Conservation (phyloP, 2,329 filamentous ascomycete genomes). For the Leptographium galeiforme region DNA sequence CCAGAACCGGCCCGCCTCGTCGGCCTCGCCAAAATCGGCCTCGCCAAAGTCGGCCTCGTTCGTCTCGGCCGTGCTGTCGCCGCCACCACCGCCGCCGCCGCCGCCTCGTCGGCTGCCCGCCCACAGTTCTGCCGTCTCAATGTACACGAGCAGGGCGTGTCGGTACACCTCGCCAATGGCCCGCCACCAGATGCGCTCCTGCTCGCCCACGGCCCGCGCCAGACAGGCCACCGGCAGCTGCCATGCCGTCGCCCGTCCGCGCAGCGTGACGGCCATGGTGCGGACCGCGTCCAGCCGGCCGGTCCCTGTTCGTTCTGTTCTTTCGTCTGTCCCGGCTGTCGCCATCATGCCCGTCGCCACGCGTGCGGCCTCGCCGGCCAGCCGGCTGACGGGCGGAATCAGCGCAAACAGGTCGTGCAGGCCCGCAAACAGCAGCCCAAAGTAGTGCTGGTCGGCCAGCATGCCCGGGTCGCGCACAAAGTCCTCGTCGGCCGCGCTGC, state of each 20-base stretch:
- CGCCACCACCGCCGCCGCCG: neutral
- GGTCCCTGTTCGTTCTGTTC: neutral
- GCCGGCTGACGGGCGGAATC: conserved; percentile 7
- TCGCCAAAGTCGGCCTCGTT: neutral
- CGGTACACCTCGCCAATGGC: conserved; percentile 11
- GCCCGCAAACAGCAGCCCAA: conserved; percentile 10
- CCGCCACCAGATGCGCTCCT: conserved; percentile 9
- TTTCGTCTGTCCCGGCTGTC: neutral
- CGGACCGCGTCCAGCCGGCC: neutral
- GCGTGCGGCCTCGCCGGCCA: conserved; percentile 2
- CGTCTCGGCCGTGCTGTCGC: neutral
- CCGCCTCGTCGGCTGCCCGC: neutral
- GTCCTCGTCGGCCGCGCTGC: conserved; percentile 8
- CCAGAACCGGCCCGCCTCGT: neutral
- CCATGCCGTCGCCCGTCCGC: conserved; percentile 7
- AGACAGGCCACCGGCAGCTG: conserved; percentile 6
- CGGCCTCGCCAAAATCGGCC: neutral
- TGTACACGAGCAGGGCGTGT: conserved; percentile 9
- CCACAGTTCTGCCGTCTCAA: conserved; percentile 3
- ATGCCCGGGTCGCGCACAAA: conserved; percentile 9
- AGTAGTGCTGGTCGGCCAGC: conserved; percentile 8
- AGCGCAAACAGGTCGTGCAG: conserved; percentile 11
- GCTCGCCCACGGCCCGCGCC: conserved; percentile 4
- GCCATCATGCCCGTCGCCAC: neutral
- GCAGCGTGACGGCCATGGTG: conserved; percentile 2